These are phyloP conservation scores for Pythium guiyangense DNA, from an alignment of 352 stramenopile species.

Conservation along the genomic window DNA sequence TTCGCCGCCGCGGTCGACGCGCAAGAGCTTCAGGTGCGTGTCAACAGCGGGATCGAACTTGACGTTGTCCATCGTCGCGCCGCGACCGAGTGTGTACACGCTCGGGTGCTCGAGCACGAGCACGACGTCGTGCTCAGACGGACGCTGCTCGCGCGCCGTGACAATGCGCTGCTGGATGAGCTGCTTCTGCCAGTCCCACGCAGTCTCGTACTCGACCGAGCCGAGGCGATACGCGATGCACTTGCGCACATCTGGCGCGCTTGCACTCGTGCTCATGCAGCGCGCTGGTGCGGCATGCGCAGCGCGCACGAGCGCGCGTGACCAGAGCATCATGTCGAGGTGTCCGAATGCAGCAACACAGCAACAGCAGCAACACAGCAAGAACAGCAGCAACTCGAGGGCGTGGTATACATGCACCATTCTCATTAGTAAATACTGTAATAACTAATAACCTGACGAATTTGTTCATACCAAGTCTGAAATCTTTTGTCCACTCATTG, in stretches of 20 bases:
- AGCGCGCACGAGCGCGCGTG: neutral
- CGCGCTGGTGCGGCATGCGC: neutral
- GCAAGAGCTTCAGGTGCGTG: slow-evolving; percentile 83
- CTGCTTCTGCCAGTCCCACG: slow-evolving; percentile 86
- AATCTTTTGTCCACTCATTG: too few species aligned
- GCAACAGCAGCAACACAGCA: too few species aligned
- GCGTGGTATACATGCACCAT: too few species aligned
- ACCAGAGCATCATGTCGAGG: too few species aligned
- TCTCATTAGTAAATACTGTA: too few species aligned
- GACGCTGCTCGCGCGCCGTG: slow-evolving; percentile 31
- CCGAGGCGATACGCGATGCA: slow-evolving; percentile 70
- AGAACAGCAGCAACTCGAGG: too few species aligned
- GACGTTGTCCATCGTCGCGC: slow-evolving; percentile 70
- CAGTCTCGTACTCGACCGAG: slow-evolving; percentile 75
- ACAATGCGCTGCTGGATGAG: slow-evolving; percentile 77
- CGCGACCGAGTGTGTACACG: slow-evolving; percentile 96
- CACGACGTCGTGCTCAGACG: slow-evolving; percentile 82
- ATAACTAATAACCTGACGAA: too few species aligned
- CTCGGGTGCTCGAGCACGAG: slow-evolving; percentile 93
- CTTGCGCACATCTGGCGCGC: slow-evolving; percentile 20
- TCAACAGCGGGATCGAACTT: slow-evolving; percentile 55
- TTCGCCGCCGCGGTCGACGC: slow-evolving; percentile 98
- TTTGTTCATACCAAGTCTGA: too few species aligned
- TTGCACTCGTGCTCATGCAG: neutral
- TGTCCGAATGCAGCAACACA: too few species aligned